phyloP scores from a whole-genome alignment of 768 basidiomycete genomes.

The Solioccasus polychromus region DNA sequence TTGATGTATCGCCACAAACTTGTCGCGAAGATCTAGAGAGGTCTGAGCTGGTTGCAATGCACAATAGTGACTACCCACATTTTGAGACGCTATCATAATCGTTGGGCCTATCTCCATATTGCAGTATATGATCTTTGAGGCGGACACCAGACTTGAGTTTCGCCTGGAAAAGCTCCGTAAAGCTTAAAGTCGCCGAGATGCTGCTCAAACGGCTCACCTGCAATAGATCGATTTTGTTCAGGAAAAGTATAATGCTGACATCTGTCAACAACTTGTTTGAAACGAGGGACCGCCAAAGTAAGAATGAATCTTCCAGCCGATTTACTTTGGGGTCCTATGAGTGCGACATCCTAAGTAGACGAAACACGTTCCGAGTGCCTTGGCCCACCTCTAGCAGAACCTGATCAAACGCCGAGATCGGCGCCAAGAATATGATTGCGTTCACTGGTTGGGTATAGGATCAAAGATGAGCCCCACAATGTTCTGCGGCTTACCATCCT shows the following conservation, averaged over 20 bases:
- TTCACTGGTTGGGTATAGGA: slow-evolving; percentile 49
- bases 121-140: slow-evolving; percentile 63
- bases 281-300: slow-evolving; percentile 70
- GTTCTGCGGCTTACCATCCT: slow-evolving; percentile 53
- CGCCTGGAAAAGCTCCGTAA: slow-evolving; percentile 37
- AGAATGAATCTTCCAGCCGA: slow-evolving; percentile 74
- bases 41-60: background rate
- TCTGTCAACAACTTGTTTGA: slow-evolving; percentile 69
- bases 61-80: slow-evolving; percentile 45
- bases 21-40: slow-evolving; percentile 63
- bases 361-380: slow-evolving; percentile 5
- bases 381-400: slow-evolving; percentile 65
- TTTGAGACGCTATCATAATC: slow-evolving; percentile 74
- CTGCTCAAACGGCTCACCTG: slow-evolving; percentile 41
- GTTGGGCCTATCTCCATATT: slow-evolving; percentile 73
- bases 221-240: slow-evolving; percentile 80
- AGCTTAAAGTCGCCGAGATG: background rate
- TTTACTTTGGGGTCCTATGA: slow-evolving; percentile 68
- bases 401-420: slow-evolving; percentile 87
- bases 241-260: slow-evolving; percentile 77
- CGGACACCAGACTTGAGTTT: slow-evolving; percentile 78
- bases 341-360: background rate
- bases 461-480: background rate
- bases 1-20: slow-evolving; percentile 70
- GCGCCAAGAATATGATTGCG: slow-evolving; percentile 85